These are phyloP conservation scores for Sanghuangporus weigelae DNA, from an alignment of 1,284 basidiomycete species.

Conservation along the genomic window DNA sequence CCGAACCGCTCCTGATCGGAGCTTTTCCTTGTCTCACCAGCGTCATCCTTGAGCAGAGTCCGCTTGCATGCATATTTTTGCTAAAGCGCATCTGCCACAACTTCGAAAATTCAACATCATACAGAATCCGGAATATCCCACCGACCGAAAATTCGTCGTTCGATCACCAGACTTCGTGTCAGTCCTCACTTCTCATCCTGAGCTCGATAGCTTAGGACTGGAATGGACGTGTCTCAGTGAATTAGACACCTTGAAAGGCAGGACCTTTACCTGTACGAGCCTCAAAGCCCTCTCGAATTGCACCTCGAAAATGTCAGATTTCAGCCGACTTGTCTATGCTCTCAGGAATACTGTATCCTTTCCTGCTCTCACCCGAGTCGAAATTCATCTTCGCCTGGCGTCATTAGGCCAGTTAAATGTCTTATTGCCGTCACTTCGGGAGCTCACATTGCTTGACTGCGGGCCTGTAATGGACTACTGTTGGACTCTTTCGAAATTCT, in stretches of 20 bases:
- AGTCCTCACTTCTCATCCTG: slow-evolving; percentile 23
- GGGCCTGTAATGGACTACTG: too few relatives aligned
- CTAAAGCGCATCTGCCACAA: slow-evolving; percentile 23
- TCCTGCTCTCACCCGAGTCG: too few relatives aligned
- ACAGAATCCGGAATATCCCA: slow-evolving; percentile 26
- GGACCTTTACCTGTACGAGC: slow-evolving; percentile 23
- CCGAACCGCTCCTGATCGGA: slow-evolving; percentile 25
- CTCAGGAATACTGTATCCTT: too few relatives aligned
- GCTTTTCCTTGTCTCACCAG: slow-evolving; percentile 26
- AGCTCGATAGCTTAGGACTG: slow-evolving; percentile 26
- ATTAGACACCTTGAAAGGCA: slow-evolving; percentile 23
- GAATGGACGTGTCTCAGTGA: slow-evolving; percentile 24
- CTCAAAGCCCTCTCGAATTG: not conserved
- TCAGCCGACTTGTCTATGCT: too few relatives aligned
- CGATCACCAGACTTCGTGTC: slow-evolving; percentile 26
- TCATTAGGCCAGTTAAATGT: too few relatives aligned
- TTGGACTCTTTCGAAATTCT: too few relatives aligned
- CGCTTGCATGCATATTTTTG: slow-evolving; percentile 24
- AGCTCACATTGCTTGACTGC: too few relatives aligned
- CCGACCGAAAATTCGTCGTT: slow-evolving; percentile 24
- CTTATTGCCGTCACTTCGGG: too few relatives aligned
- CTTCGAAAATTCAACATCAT: slow-evolving; percentile 26
- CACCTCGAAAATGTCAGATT: too few relatives aligned
- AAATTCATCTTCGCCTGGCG: too few relatives aligned
- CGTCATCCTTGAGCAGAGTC: slow-evolving; percentile 29